Evolutionary conservation across 2,329 filamentous ascomycete species (phyloP).

Genomic region (Botryotinia calthae): DNA sequence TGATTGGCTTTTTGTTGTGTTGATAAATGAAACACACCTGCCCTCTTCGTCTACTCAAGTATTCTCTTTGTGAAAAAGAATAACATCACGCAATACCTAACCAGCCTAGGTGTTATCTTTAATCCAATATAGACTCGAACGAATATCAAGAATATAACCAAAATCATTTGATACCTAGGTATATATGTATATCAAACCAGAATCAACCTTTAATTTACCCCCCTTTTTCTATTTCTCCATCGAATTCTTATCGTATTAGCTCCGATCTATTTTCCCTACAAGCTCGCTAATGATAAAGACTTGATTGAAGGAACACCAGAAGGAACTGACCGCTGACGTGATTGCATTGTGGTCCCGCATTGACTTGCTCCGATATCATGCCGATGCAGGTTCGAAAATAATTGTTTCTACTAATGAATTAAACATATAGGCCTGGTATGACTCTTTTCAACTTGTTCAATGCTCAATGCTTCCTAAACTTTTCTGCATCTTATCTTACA

Average conservation of each 20-base stretch:
- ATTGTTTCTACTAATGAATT: conserved; percentile 11
- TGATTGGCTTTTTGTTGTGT: background rate
- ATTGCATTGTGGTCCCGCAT: background rate
- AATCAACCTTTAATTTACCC: background rate
- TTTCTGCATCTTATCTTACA: background rate
- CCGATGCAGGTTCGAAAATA: conserved; percentile 14
- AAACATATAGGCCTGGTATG: conserved; percentile 8
- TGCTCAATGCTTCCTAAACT: background rate
- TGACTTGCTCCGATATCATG: conserved; percentile 19
- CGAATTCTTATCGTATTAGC: conserved; percentile 13
- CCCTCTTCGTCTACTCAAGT: background rate
- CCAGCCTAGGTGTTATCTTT: background rate
- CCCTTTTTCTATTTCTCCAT: conserved; percentile 4
- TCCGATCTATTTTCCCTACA: background rate
- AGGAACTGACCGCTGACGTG: background rate
- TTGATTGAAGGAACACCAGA: conserved; percentile 7
- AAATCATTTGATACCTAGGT: background rate
- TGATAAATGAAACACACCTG: background rate
- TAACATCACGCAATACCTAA: conserved; percentile 9
- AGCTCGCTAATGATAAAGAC: conserved; percentile 7
- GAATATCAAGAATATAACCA: background rate
- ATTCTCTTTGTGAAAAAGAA: conserved; percentile 2
- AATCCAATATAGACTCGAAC: background rate
- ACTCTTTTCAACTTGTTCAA: conserved; percentile 9
- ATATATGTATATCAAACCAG: background rate